Percentiles rank a stretch among this genome's conserved stretches.
These are phyloP conservation scores for Beauveria medogensis DNA, from an alignment of 2,329 filamentous ascomycete genomes.

Conservation along the genomic window DNA sequence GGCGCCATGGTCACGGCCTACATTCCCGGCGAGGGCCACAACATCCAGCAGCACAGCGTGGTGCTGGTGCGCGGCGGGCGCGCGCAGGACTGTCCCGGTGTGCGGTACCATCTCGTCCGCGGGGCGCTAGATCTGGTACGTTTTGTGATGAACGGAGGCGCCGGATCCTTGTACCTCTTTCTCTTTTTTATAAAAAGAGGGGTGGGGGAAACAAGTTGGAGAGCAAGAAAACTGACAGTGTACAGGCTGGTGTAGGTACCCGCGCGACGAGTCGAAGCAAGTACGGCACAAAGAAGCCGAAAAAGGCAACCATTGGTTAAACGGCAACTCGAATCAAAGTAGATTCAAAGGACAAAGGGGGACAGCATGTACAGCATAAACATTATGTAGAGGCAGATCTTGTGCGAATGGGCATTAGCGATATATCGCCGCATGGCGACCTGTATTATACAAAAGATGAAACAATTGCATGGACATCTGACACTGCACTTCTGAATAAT, in stretches of 20 bases:
- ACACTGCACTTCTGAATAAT: background rate
- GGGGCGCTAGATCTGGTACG: conserved; percentile 88
- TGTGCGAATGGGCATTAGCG: conserved; percentile 8
- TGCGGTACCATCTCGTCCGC: conserved; percentile 88
- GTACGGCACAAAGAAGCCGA: conserved; percentile 98
- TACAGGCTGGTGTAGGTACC: conserved; percentile 80
- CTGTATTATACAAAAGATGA: conserved; percentile 6
- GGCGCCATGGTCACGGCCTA: conserved; percentile 86
- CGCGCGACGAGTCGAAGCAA: conserved; percentile 83
- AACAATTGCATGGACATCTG: background rate
- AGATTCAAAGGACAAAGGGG: too few relatives aligned
- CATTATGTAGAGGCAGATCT: background rate
- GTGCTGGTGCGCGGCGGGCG: conserved; percentile 91
- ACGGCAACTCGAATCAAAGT: background rate
- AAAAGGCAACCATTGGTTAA: conserved; percentile 58
- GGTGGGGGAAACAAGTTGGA: background rate
- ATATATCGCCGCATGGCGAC: conserved; percentile 1
- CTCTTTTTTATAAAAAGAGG: too few relatives aligned
- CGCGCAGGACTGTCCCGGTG: conserved; percentile 95
- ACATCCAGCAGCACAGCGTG: conserved; percentile 97
- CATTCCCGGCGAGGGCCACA: conserved; percentile 96
- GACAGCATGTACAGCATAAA: background rate
- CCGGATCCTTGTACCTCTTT: background rate
- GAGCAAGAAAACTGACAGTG: conserved; percentile 13
- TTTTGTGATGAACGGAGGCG: conserved; percentile 16